These are phyloP conservation scores for Psilocybe tampanensis DNA, from an alignment of 768 basidiomycete species.

Conservation along the genomic window DNA sequence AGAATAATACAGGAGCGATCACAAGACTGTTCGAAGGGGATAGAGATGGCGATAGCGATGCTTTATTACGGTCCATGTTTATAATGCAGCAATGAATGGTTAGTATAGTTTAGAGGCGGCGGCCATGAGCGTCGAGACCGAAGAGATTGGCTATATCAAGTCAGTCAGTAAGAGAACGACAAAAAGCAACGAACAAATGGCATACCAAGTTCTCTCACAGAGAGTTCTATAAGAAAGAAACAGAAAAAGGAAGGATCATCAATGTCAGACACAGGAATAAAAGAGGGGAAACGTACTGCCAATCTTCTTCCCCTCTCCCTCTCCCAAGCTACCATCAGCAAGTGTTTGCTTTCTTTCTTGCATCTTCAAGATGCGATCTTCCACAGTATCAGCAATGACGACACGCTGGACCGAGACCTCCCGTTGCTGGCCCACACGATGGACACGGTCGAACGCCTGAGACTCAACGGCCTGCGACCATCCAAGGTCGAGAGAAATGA, in stretches of 20 bases:
- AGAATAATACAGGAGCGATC: too few relatives aligned
- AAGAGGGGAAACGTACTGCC: conserved; percentile 39
- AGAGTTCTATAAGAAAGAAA: conserved; percentile 33
- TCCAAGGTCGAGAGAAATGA: conserved; percentile 63
- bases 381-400: conserved; percentile 62
- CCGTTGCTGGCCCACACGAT: conserved; percentile 58
- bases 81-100: neutral
- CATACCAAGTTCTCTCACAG: conserved; percentile 52
- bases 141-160: conserved; percentile 40
- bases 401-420: conserved; percentile 55
- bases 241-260: neutral
- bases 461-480: conserved; percentile 67
- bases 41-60: neutral
- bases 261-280: neutral
- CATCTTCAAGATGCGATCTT: conserved; percentile 68
- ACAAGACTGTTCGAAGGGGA: too few relatives aligned
- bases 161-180: neutral
- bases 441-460: conserved; percentile 63
- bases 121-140: conserved; percentile 35
- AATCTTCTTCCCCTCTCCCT: conserved; percentile 62
- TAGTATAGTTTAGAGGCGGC: neutral
- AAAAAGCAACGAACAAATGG: neutral
- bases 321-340: conserved; percentile 64
- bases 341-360: conserved; percentile 66
- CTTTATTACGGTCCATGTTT: neutral